Evolutionary conservation across 345 rosid genomes (phyloP), one percentile per base, ranked within the genome.

Genomic region (Brassica rapa): DNA sequence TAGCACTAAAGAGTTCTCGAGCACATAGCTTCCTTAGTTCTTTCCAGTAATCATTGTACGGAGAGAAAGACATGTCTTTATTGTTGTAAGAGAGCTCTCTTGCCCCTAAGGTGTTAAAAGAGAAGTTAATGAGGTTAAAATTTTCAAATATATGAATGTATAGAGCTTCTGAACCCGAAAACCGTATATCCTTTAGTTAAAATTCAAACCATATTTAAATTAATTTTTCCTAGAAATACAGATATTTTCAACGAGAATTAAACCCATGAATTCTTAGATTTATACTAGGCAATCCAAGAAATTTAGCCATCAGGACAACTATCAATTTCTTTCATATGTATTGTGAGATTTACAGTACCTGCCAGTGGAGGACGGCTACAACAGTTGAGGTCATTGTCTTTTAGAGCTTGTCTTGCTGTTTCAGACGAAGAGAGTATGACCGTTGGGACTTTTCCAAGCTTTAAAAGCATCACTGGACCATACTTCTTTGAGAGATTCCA

Each of bases 381-480:
- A 56, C 72, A 75, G 29, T 66, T 66, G 59, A 66, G 29, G 72
- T 75, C 78, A 25, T 75, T 27, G 5, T 15, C 14, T 66, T 29
- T 75, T 1, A 75, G 41, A 66, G 56, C 78, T 66, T 75, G 78
- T 16, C 30, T 66, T n/a, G 78, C 66, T 1, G 72, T 75, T 56
- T 75, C 78, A 25, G 78, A 15, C 4, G 78, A 30, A 21, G 85
- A 77, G 37, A 85, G 55, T 6, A 85, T 16, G 1, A 82, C 73
- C 1, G 71, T 41, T 5, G 80, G 83, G 12, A 77, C n/a, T 5
- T 75, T 70, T 5, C 85, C 84, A 6, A 82, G 66, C 66, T 80
- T 72, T 9, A 82, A 46, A 33, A 73, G 66, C 80, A 84, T 73
- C 3, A 82, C 83, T 0, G 82, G 78, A 23, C 85, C 87, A 2